phyloP scores from a whole-genome alignment of 306 rosid genomes.

The Boehmeria nivea region DNA sequence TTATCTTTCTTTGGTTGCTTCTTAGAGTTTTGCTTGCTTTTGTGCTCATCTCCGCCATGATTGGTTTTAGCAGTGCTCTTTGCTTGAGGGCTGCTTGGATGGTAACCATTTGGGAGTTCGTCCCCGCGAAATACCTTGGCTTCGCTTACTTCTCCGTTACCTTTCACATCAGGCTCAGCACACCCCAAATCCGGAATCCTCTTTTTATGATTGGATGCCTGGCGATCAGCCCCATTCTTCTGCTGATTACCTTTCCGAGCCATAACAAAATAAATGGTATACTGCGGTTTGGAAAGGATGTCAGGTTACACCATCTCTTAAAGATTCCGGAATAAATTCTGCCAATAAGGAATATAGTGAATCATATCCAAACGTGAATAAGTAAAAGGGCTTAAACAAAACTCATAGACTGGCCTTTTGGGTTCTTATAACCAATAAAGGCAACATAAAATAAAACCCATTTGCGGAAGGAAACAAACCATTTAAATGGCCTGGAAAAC shows the following conservation, averaged over 20 bases:
- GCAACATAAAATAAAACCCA: no score
- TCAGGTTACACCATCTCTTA: constrained; percentile 29
- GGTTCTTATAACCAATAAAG: no score
- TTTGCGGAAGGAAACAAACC: background rate
- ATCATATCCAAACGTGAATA: background rate
- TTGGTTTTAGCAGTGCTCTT: constrained; percentile 30
- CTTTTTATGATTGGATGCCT: constrained; percentile 48
- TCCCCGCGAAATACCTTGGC: constrained; percentile 61
- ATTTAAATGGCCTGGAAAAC: no score
- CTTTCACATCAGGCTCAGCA: constrained; percentile 38
- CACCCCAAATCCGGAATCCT: constrained; percentile 41
- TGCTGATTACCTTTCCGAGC: constrained; percentile 93
- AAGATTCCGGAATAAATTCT: constrained; percentile 10
- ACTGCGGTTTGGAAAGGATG: constrained; percentile 13
- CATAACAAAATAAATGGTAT: constrained; percentile 32
- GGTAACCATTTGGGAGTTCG: constrained; percentile 38
- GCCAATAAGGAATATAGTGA: constrained; percentile 1
- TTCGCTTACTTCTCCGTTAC: constrained; percentile 39
- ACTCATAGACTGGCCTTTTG: no score
- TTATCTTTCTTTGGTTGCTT: constrained; percentile 49
- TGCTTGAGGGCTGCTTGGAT: constrained; percentile 27
- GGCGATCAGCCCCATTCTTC: constrained; percentile 60
- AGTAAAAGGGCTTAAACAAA: no score
- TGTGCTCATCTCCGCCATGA: constrained; percentile 35
- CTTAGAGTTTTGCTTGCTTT: no score